phyloP scores from a whole-genome alignment of 2,329 filamentous ascomycete genomes.

The Cercospora brassicicola region DNA sequence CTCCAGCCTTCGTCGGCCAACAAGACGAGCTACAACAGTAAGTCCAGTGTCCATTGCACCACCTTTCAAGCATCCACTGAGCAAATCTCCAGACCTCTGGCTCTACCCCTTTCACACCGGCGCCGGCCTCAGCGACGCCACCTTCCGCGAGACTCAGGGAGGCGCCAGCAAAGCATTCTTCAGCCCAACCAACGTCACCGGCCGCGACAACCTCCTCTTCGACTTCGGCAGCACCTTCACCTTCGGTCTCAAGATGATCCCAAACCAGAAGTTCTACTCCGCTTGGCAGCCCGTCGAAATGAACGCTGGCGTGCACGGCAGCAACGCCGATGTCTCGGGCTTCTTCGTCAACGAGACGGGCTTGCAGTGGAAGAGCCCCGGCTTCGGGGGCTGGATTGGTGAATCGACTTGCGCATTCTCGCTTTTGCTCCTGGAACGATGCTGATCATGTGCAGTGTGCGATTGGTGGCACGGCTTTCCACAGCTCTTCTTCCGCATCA shows the following conservation, averaged over 20 bases:
- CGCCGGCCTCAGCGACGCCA: conserved; percentile 36
- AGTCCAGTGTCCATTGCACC: background rate
- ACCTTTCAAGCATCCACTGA: background rate
- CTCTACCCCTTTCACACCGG: conserved; percentile 34
- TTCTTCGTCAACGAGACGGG: conserved; percentile 39
- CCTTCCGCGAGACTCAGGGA: conserved; percentile 25
- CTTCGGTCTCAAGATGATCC: conserved; percentile 28
- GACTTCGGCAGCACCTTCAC: conserved; percentile 36
- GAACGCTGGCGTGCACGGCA: conserved; percentile 30
- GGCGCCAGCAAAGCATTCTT: conserved; percentile 31
- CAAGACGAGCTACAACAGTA: conserved; percentile 1
- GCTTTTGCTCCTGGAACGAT: background rate
- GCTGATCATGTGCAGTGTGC: conserved; percentile 27
- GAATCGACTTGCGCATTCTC: background rate
- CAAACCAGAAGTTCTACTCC: conserved; percentile 32
- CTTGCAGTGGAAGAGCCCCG: conserved; percentile 34
- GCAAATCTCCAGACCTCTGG: conserved; percentile 27
- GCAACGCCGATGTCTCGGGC: conserved; percentile 11
- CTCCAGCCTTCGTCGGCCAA: conserved; percentile 15
- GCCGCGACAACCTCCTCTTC: conserved; percentile 33
- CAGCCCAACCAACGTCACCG: conserved; percentile 31
- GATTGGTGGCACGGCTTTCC: conserved; percentile 39
- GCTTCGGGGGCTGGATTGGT: conserved; percentile 38
- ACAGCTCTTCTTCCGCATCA: conserved; percentile 38
- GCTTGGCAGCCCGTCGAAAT: conserved; percentile 38